phyloP scores from a whole-genome alignment of 1,284 basidiomycete species.

The Agaricales sp. region DNA sequence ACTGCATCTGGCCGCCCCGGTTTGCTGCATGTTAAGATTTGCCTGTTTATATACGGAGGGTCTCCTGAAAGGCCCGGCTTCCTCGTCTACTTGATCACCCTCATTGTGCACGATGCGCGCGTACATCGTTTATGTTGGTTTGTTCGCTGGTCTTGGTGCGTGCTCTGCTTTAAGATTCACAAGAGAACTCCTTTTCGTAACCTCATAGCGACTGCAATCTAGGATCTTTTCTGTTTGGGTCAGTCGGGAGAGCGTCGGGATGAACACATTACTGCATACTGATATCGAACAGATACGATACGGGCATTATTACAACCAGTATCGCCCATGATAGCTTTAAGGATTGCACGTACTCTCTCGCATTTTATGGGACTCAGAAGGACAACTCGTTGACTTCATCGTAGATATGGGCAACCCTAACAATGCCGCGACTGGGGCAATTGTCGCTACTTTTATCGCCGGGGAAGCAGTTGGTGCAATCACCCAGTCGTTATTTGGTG shows the following conservation, averaged over 20 bases:
- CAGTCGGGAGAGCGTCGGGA: background rate
- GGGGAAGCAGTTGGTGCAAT: slow-evolving; percentile 14
- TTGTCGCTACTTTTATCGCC: slow-evolving; percentile 12
- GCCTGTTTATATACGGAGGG: too few species aligned
- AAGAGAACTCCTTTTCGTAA: background rate
- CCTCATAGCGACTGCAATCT: background rate
- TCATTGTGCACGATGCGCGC: too few species aligned
- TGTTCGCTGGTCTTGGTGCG: slow-evolving; percentile 7
- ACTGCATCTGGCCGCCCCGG: too few species aligned
- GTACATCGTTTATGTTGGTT: slow-evolving; percentile 6
- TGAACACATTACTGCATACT: background rate
- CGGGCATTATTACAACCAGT: slow-evolving; percentile 13
- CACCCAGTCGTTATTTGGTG: slow-evolving; percentile 10
- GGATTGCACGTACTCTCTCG: slow-evolving; percentile 6
- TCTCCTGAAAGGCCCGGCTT: too few species aligned
- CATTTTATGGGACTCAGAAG: too few species aligned
- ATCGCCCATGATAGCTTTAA: slow-evolving; percentile 14
- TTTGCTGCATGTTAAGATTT: too few species aligned
- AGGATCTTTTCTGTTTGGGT: slow-evolving; percentile 12
- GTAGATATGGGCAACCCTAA: slow-evolving; percentile 13
- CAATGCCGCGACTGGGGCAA: slow-evolving; percentile 10
- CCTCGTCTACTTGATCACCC: too few species aligned
- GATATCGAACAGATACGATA: slow-evolving; percentile 8
- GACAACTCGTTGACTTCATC: too few species aligned
- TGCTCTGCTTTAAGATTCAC: too few species aligned